Evolutionary conservation across 2,329 filamentous ascomycete species (phyloP), one percentile per base, ranked within the genome.

Genomic region (Colletotrichum lupini): DNA sequence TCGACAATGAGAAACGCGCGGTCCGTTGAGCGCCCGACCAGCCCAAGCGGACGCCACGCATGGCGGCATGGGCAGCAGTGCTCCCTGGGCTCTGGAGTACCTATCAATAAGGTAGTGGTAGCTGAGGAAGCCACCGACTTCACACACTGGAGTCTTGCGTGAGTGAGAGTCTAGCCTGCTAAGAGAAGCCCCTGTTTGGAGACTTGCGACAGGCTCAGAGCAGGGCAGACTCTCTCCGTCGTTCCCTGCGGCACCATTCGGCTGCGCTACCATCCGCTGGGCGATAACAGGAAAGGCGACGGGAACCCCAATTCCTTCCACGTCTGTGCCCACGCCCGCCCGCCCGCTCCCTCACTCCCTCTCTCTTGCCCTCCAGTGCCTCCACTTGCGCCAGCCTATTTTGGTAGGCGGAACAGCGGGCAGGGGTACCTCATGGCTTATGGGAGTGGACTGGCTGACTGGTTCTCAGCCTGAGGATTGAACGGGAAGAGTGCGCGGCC

Each of bases 261-360:
- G 70, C 70, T 73, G 67, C 60, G 67, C 70, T 70, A 70, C 32
- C 24, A 65, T 73, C 70, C 71, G 71, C 60, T 30, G 61, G 28
- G 28, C 56, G 60, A 57, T 35, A 66, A 24, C 52, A 26, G 46
- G 22, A 42, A 30, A 58, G 49, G 64, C 22, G 56, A 67, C 37
- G 14, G 37, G 37, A 59, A 59, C 52, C 46, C 55, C n/a, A 55
- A n/a, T 42, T 30, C 66, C 42, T 73, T 24, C 60, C 55, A 52
- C 7, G 67, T 73, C 67, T 56, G 67, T 73, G 67, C 70, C 56
- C 56, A 61, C 56, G 42, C 42, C 19, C 42, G 42, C 42, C 19
- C 7, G 19, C 42, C 19, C 7, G 19, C 42, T 42, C 2, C 42
- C 42, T 46, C 42, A 19, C 16, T n/a, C 19, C 42, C 16, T n/a